A percentile compares a stretch with the other conserved stretches of the same genome.
Conservation (phyloP, 2,329 filamentous ascomycete species). For the Didymella arachidicola region DNA sequence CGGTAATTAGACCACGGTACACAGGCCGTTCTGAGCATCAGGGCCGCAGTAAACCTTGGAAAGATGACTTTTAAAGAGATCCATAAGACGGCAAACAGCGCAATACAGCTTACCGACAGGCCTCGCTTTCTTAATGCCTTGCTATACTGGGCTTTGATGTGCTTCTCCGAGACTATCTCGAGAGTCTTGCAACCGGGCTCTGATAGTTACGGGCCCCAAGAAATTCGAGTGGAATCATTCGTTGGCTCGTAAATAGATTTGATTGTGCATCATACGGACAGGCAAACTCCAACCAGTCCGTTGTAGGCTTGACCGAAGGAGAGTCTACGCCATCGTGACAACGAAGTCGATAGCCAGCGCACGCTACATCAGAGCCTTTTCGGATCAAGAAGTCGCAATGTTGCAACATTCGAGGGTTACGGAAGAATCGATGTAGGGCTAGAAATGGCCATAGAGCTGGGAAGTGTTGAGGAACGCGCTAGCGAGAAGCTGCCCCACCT, state of each 20-base stretch:
- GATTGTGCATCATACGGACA: background rate
- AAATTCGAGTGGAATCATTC: background rate
- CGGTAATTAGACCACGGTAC: slow-evolving; percentile 8
- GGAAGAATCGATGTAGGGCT: background rate
- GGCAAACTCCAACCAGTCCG: background rate
- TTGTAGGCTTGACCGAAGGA: background rate
- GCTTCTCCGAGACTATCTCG: background rate
- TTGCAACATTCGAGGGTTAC: background rate
- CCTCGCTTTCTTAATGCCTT: slow-evolving; percentile 4
- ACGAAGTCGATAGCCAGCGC: background rate
- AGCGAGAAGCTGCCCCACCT: background rate
- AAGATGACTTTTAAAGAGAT: background rate
- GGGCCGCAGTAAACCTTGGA: slow-evolving; percentile 12
- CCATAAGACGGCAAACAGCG: slow-evolving; percentile 2
- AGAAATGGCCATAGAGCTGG: background rate
- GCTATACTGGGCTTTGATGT: slow-evolving; percentile 1
- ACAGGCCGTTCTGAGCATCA: slow-evolving; percentile 9
- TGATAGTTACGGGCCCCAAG: background rate
- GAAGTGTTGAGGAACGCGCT: background rate
- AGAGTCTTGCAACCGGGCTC: background rate
- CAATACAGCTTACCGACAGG: slow-evolving; percentile 14
- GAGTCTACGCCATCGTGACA: background rate
- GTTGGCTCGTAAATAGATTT: background rate
- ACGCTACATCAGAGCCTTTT: background rate
- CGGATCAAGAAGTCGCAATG: background rate